Conservation (phyloP, 257 asterid species). For the Nicotiana attenuata region DNA sequence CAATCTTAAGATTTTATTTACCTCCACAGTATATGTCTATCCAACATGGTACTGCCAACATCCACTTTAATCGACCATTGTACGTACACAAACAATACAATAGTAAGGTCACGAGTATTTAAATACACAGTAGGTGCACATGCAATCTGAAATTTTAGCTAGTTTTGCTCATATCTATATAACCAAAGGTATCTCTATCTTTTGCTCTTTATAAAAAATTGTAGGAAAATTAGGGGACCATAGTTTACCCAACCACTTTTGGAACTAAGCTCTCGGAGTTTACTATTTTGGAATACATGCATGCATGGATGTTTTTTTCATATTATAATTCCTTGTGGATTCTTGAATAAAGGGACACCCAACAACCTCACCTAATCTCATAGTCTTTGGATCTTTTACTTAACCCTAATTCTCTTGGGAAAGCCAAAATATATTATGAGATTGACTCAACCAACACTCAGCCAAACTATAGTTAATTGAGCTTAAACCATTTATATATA, state of each 20-base stretch:
- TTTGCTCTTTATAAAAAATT: neutral
- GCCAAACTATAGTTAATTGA: neutral
- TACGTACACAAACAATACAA: neutral
- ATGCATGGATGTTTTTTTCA: slow-evolving; percentile 5
- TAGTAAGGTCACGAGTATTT: slow-evolving; percentile 1
- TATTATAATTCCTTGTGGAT: slow-evolving; percentile 9
- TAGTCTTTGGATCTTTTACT: slow-evolving; percentile 10
- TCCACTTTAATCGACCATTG: neutral
- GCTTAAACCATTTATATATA: too few species aligned
- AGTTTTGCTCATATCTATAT: neutral
- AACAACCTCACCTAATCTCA: slow-evolving; percentile 14
- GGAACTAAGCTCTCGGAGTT: slow-evolving; percentile 27
- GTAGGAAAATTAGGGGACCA: slow-evolving; percentile 5
- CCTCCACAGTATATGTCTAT: neutral
- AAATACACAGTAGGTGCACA: neutral
- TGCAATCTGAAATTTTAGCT: neutral
- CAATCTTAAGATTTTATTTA: neutral
- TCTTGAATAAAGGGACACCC: slow-evolving; percentile 15
- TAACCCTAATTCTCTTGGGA: slow-evolving; percentile 13
- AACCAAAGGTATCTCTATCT: slow-evolving; percentile 10
- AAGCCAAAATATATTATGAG: neutral
- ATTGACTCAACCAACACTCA: neutral
- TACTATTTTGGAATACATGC: slow-evolving; percentile 20
- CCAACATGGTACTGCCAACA: neutral
- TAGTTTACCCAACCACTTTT: slow-evolving; percentile 33